A percentile compares a stretch with the other conserved stretches of the same genome.
Evolutionary conservation across 305 asterid species (phyloP).

Genomic region (Solanum hybrid): DNA sequence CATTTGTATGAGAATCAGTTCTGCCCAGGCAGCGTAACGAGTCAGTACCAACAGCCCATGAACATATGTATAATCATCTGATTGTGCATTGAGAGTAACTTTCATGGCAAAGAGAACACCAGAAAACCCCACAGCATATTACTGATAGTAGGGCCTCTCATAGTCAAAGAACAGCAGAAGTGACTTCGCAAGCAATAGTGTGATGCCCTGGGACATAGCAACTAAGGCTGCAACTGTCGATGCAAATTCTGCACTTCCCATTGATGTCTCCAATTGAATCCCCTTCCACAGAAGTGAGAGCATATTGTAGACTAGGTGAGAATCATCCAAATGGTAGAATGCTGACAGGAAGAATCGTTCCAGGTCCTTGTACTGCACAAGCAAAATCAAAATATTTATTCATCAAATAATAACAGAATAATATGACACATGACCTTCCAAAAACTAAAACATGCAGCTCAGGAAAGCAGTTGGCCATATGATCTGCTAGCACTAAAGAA

Average conservation of each 20-base stretch:
- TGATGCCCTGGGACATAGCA: conserved; percentile 79
- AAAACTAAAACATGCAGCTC: background rate
- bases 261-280: conserved; percentile 60
- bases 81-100: conserved; percentile 65
- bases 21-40: conserved; percentile 98
- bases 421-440: background rate
- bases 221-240: conserved; percentile 59
- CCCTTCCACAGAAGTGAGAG: conserved; percentile 94
- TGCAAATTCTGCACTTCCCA: conserved; percentile 74
- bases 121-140: conserved; percentile 79
- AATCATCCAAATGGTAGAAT: conserved; percentile 69
- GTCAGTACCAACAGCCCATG: conserved; percentile 76
- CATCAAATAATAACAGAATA: background rate
- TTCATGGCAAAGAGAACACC: conserved; percentile 96
- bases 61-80: conserved; percentile 56
- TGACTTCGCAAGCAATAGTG: conserved; percentile 51
- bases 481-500: background rate
- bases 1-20: conserved; percentile 73
- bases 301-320: conserved; percentile 89
- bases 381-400: conserved; percentile 8
- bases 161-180: conserved; percentile 51
- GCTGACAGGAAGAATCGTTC: conserved; percentile 71
- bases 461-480: background rate
- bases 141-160: conserved; percentile 55
- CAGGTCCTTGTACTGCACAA: conserved; percentile 67